phyloP scores from a whole-genome alignment of 495 filamentous ascomycete genomes.

The Hypoxylon fragiforme region DNA sequence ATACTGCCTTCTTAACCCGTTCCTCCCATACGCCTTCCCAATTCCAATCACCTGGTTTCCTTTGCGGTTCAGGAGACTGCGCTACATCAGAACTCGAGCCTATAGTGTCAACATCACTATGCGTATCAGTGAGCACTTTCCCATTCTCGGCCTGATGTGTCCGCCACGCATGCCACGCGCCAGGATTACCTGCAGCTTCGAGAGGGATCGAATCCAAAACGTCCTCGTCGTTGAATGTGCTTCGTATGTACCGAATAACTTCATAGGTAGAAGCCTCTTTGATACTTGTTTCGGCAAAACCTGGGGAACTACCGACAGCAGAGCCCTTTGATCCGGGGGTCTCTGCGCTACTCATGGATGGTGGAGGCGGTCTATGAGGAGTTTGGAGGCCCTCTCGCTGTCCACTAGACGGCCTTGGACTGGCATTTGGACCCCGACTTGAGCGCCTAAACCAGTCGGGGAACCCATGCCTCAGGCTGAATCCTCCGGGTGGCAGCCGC shows the following conservation, averaged over 20 bases:
- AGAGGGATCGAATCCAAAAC: conserved; percentile 79
- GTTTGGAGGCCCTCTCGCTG: conserved; percentile 30
- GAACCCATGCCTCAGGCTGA: conserved; percentile 86
- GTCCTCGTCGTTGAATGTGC: conserved; percentile 73
- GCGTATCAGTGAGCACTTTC: conserved; percentile 32
- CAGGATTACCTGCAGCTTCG: conserved; percentile 81
- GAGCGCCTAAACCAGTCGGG: conserved; percentile 76
- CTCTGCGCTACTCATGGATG: conserved; percentile 34
- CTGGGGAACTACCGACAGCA: conserved; percentile 32
- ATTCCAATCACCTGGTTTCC: conserved; percentile 82
- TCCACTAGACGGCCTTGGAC: conserved; percentile 28
- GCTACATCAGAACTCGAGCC: conserved; percentile 2
- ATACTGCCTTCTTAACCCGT: conserved; percentile 74
- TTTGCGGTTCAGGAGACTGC: conserved; percentile 33
- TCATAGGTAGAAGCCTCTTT: conserved; percentile 55
- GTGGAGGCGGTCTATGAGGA: conserved; percentile 38
- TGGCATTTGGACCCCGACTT: conserved; percentile 33
- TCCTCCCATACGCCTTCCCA: conserved; percentile 96
- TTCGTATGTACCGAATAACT: conserved; percentile 78
- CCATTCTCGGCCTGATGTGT: conserved; percentile 57
- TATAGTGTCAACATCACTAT: conserved; percentile 1
- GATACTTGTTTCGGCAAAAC: conserved; percentile 29
- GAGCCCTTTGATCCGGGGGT: conserved; percentile 42
- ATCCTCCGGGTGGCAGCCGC: conserved; percentile 80
- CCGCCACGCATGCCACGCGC: conserved; percentile 89